Base-by-base conservation (phyloP, 768 basidiomycete genomes). In the Macrocybe gigantea region DNA sequence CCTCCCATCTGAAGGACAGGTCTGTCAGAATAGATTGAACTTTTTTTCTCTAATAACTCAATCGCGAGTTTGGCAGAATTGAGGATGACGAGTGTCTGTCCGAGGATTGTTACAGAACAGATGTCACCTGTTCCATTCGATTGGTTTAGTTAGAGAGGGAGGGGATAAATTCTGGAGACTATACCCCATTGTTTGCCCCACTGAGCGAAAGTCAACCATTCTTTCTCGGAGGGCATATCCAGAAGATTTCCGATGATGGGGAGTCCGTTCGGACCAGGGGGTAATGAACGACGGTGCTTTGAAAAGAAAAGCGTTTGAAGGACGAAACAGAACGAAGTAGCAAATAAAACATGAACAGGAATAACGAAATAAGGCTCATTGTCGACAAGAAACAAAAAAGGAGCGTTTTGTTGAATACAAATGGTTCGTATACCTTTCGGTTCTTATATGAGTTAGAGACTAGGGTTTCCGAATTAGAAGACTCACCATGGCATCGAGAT, bases 31-130 rank as follows among this genome's bases (percentile, higher is more conserved):
- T 84, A 85, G 38, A 78, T 72, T 29, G 77, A 69, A 50, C 79
- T 80, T 55, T 82, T 82, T 64, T 82, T 82, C 60, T 85, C 81
- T 42, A 85, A 68, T 65, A 85, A 71, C 45, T 83, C 79, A 49
- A 66, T 60, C 12, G 80, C 79, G 13, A 68, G 55, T 56, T 71
- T 68, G 14, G 67, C 68, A 8, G 73, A 77, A 56, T 80, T 82
- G 30, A 85, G 53, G 39, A 85, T 63, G 35, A 84, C 60, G 33
- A 85, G 61, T 37, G 80, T 69, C 51, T 82, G 82, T 2, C 82
- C 81, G 5, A 85, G 64, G 10, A 83, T 66, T 29, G 77, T 82
- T 1, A 74, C 71, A 38, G 80, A 82, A 51, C 73, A 73, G 15
- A 85, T 80, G 48, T 79, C 77, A 34, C 82, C 82, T 84, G 50